Conservation (phyloP, 1,284 basidiomycete species). For the Boletus austroedulis region DNA sequence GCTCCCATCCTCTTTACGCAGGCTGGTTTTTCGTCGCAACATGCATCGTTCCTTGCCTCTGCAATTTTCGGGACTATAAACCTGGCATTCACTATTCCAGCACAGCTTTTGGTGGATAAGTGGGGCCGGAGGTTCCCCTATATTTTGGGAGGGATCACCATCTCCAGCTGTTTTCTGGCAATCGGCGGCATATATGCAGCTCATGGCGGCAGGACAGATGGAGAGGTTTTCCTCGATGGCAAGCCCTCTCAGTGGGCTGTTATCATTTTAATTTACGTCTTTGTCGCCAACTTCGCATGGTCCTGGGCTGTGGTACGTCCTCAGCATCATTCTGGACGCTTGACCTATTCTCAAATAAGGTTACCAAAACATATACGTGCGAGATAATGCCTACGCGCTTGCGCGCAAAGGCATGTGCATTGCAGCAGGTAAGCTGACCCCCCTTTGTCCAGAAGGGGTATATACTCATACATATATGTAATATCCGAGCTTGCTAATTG, state of each 20-base stretch:
- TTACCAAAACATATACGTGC: conserved; percentile 32
- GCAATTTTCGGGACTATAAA: conserved; percentile 51
- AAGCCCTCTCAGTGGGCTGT: conserved; percentile 41
- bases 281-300: conserved; percentile 38
- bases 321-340: not conserved
- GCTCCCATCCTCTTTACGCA: conserved; percentile 52
- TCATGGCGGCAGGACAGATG: conserved; percentile 30
- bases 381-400: conserved; percentile 34
- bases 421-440: conserved; percentile 41
- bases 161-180: conserved; percentile 39
- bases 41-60: conserved; percentile 50
- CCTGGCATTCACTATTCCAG: conserved; percentile 42
- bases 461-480: conserved; percentile 19
- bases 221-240: conserved; percentile 22
- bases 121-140: conserved; percentile 47
- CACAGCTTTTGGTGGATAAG: conserved; percentile 44
- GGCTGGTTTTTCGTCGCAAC: conserved; percentile 45
- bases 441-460: conserved; percentile 30
- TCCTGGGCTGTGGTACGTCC: conserved; percentile 33
- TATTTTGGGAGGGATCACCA: conserved; percentile 45
- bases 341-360: conserved; percentile 18
- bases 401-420: conserved; percentile 36
- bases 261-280: conserved; percentile 49
- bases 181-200: conserved; percentile 47
- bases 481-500: conserved; percentile 21